Conservation (phyloP, 2,329 filamentous ascomycete species). For the Pestalotiopsis sp. region DNA sequence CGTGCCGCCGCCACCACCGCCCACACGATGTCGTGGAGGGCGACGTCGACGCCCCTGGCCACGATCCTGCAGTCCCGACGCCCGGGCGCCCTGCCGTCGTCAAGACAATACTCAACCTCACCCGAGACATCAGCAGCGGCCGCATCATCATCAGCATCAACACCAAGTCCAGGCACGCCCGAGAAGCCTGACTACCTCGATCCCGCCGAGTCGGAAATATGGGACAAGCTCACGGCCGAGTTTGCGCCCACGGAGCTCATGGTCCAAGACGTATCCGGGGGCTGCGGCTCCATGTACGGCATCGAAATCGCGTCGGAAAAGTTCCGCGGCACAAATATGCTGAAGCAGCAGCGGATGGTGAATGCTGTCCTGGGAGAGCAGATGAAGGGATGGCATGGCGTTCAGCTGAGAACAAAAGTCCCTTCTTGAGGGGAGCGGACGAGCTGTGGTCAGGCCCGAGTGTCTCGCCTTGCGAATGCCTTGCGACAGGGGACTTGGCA, state of each 20-base stretch:
- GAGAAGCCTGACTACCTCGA: conserved; percentile 55
- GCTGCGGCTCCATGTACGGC: conserved; percentile 86
- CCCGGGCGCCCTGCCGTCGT: too few relatives aligned
- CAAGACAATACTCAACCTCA: neutral
- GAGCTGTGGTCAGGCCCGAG: neutral
- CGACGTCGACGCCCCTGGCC: neutral
- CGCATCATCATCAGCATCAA: conserved; percentile 18
- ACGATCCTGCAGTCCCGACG: neutral
- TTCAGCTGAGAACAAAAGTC: conserved; percentile 75
- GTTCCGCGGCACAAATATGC: conserved; percentile 72
- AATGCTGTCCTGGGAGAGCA: conserved; percentile 75
- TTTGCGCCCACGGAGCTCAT: conserved; percentile 56
- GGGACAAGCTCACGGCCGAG: conserved; percentile 53
- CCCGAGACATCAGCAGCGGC: neutral
- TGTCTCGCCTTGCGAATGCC: neutral
- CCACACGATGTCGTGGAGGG: neutral
- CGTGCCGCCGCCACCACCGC: neutral
- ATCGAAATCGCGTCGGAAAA: conserved; percentile 74
- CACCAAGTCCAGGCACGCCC: conserved; percentile 30
- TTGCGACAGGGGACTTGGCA: neutral
- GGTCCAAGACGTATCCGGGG: conserved; percentile 81
- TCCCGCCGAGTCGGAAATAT: conserved; percentile 62
- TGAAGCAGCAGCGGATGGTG: conserved; percentile 84
- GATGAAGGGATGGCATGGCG: conserved; percentile 81
- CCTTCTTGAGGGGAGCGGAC: conserved; percentile 28